Conservation (phyloP, 2,329 filamentous ascomycete genomes). For the Leptographium flavum region DNA sequence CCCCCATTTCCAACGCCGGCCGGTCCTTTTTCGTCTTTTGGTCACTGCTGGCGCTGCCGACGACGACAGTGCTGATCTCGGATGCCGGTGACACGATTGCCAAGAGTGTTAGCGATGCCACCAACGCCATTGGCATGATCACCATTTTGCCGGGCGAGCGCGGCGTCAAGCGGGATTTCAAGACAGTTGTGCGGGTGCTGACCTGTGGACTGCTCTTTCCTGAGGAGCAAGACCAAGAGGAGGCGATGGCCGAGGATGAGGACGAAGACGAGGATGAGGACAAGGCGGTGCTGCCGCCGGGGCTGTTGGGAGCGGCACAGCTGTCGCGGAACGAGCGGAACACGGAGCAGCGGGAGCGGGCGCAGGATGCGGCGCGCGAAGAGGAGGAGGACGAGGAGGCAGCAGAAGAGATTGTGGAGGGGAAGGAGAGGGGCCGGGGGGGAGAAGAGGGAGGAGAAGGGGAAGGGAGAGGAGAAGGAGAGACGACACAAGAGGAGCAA, state of each 20-base stretch:
- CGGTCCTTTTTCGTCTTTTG: conserved; percentile 89
- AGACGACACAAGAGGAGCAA: conserved; percentile 7
- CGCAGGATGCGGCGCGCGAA: conserved; percentile 9
- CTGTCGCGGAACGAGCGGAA: conserved; percentile 10
- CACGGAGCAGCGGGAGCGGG: conserved; percentile 12
- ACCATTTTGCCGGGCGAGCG: conserved; percentile 46
- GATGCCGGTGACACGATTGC: conserved; percentile 79
- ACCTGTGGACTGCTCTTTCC: conserved; percentile 29
- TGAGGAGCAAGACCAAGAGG: conserved; percentile 14
- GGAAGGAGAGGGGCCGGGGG: too few species aligned
- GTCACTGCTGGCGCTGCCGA: conserved; percentile 73
- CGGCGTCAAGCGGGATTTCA: conserved; percentile 30
- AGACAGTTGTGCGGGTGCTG: conserved; percentile 25
- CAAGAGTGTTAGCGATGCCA: conserved; percentile 39
- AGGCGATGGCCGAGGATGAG: conserved; percentile 9
- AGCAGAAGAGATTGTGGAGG: neutral
- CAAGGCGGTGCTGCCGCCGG: conserved; percentile 23
- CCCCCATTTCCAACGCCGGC: conserved; percentile 62
- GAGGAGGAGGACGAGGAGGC: neutral
- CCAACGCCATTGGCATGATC: conserved; percentile 40
- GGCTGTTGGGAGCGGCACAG: conserved; percentile 24
- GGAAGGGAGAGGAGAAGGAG: conserved; percentile 6
- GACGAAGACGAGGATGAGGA: conserved; percentile 12
- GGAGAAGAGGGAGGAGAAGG: neutral
- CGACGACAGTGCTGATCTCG: conserved; percentile 74